Conservation (phyloP, 2,329 filamentous ascomycete species). For the Alternaria viburni region DNA sequence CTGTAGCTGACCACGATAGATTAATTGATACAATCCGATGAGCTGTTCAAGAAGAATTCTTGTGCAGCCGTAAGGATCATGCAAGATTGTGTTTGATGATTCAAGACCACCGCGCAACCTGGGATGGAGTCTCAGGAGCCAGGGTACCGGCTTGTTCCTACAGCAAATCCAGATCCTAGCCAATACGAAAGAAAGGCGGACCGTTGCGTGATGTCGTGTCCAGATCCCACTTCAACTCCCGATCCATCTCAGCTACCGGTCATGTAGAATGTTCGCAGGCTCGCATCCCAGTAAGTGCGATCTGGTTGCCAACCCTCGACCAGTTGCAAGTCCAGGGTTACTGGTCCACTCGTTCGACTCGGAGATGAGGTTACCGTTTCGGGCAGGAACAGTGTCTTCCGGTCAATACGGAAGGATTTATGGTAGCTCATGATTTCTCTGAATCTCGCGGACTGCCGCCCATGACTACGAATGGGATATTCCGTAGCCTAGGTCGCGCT, state of each 20-base stretch:
- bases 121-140: not conserved
- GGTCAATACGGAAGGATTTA: not conserved
- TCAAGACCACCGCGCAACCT: not conserved
- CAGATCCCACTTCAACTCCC: not conserved
- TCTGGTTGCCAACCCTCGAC: not conserved
- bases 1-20: not conserved
- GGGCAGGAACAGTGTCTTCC: not conserved
- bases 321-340: not conserved
- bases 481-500: not conserved
- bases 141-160: not conserved
- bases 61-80: not conserved
- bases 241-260: not conserved
- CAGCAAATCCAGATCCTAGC: not conserved
- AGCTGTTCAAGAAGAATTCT: not conserved
- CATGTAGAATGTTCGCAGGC: not conserved
- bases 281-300: not conserved
- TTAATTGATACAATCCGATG: not conserved
- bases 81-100: not conserved
- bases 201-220: constrained; percentile 1
- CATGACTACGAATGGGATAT: not conserved
- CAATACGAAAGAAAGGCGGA: not conserved
- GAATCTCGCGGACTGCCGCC: not conserved
- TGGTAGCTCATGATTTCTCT: not conserved
- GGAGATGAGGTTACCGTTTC: constrained; percentile 2
- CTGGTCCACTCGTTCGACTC: not conserved